Conservation (phyloP, 2,329 filamentous ascomycete species). For the Dothideomycetes sp. region DNA sequence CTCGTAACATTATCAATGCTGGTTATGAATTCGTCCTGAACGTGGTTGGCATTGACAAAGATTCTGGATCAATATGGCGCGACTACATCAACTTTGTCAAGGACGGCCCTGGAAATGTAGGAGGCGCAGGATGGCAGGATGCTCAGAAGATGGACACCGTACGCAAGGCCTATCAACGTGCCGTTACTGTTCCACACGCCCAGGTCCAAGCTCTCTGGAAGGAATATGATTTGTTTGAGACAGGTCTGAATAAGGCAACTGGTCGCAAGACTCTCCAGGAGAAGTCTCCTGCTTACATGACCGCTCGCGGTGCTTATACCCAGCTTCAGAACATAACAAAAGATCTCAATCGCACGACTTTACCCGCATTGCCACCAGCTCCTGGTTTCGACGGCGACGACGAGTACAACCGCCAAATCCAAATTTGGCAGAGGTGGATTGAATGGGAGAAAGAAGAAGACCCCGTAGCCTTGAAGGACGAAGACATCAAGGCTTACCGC, state of each 20-base stretch:
- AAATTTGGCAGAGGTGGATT: slow-evolving; percentile 89
- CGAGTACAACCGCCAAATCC: slow-evolving; percentile 74
- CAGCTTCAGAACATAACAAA: slow-evolving; percentile 82
- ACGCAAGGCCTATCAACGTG: slow-evolving; percentile 83
- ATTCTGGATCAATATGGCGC: slow-evolving; percentile 80
- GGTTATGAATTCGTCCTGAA: slow-evolving; percentile 89
- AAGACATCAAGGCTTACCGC: slow-evolving; percentile 65
- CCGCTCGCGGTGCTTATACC: slow-evolving; percentile 79
- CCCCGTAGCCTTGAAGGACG: slow-evolving; percentile 71
- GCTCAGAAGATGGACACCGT: slow-evolving; percentile 95
- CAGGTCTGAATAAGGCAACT: slow-evolving; percentile 83
- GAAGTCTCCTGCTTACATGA: slow-evolving; percentile 88
- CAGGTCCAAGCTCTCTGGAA: slow-evolving; percentile 84
- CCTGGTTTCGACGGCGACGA: slow-evolving; percentile 77
- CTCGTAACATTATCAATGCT: slow-evolving; percentile 68
- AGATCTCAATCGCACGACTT: slow-evolving; percentile 61
- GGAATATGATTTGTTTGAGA: slow-evolving; percentile 95
- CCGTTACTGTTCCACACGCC: slow-evolving; percentile 75
- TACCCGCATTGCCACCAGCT: slow-evolving; percentile 72
- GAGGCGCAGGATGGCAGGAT: slow-evolving; percentile 86
- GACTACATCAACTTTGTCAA: slow-evolving; percentile 94
- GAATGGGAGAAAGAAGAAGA: slow-evolving; percentile 82
- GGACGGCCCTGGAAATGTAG: slow-evolving; percentile 67
- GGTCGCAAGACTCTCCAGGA: slow-evolving; percentile 93
- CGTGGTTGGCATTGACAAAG: slow-evolving; percentile 82